Percentiles rank a stretch among this genome's conserved stretches.
phyloP scores from a whole-genome alignment of 176 grass and related monocot species.

The Bolboschoenus planiculmis region DNA sequence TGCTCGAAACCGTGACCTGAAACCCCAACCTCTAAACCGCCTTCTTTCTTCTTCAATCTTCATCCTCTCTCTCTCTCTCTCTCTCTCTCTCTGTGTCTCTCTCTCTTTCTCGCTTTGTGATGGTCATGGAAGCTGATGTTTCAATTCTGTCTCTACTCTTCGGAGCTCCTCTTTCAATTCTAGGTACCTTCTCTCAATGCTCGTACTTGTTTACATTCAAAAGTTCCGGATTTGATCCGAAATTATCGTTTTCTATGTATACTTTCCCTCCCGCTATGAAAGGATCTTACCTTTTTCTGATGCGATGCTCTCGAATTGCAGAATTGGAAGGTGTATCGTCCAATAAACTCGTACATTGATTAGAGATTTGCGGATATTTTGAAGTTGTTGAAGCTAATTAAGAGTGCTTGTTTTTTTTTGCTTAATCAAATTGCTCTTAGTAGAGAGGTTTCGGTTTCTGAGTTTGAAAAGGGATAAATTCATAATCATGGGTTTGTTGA shows the following conservation, averaged over 20 bases:
- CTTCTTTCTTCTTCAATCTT: no score
- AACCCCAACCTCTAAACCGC: neutral
- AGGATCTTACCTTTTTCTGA: neutral
- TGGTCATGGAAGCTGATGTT: slow-evolving; percentile 54
- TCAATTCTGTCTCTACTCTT: slow-evolving; percentile 24
- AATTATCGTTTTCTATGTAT: neutral
- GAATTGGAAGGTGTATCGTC: slow-evolving; percentile 4
- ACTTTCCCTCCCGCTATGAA: neutral
- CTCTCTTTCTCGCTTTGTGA: neutral
- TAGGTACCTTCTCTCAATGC: neutral
- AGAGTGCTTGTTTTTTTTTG: neutral
- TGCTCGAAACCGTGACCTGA: neutral
- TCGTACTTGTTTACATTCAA: neutral
- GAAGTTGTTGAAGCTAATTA: slow-evolving; percentile 22
- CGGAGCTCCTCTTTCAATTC: slow-evolving; percentile 12
- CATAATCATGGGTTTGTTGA: slow-evolving; percentile 10
- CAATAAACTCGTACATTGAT: neutral
- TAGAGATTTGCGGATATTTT: slow-evolving; percentile 12
- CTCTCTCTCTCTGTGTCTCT: neutral
- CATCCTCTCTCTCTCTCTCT: neutral
- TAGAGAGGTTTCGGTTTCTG: slow-evolving; percentile 13
- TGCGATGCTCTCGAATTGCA: slow-evolving; percentile 20
- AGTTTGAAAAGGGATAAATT: neutral
- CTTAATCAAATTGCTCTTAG: neutral
- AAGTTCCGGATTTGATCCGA: slow-evolving; percentile 5